These are phyloP conservation scores for Fonsecaea monophora DNA, from an alignment of 2,329 filamentous ascomycete genomes.

Conservation along the genomic window DNA sequence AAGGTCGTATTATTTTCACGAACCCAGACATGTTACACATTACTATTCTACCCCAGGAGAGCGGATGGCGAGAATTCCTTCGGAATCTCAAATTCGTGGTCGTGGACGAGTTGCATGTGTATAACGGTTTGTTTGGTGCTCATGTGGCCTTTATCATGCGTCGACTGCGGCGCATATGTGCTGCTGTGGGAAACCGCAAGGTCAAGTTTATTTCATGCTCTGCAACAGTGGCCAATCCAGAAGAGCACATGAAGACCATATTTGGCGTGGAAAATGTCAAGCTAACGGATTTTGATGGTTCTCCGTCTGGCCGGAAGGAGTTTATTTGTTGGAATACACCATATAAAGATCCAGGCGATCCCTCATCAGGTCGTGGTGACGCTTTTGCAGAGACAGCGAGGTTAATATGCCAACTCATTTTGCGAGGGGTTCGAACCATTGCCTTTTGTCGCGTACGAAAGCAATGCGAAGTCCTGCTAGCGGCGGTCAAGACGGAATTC, in stretches of 20 bases:
- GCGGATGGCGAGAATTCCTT: constrained; percentile 85
- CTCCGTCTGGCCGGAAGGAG: constrained; percentile 89
- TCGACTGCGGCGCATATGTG: constrained; percentile 82
- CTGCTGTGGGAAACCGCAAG: constrained; percentile 82
- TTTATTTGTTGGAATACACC: constrained; percentile 99
- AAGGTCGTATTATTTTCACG: constrained; percentile 92
- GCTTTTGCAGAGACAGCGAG: constrained; percentile 84
- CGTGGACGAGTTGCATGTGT: constrained; percentile 90
- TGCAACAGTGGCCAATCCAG: constrained; percentile 91
- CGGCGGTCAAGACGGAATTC: constrained; percentile 79
- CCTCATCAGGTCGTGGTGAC: constrained; percentile 83
- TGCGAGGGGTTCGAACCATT: constrained; percentile 88
- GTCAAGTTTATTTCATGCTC: constrained; percentile 96
- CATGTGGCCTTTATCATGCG: constrained; percentile 97
- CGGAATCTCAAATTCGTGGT: constrained; percentile 90
- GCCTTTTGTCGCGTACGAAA: constrained; percentile 89
- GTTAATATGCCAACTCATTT: constrained; percentile 85
- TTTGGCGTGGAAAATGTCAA: constrained; percentile 84
- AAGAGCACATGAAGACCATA: constrained; percentile 90
- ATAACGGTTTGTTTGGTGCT: constrained; percentile 92
- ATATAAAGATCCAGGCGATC: constrained; percentile 86
- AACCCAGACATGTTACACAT: constrained; percentile 98
- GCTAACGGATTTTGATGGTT: constrained; percentile 89
- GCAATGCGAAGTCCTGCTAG: constrained; percentile 83
- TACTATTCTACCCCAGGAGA: constrained; percentile 90